Percentiles rank a stretch among this genome's conserved stretches.
These are phyloP conservation scores for Blastosporella zonata DNA, from an alignment of 1,284 basidiomycete genomes.

Conservation along the genomic window DNA sequence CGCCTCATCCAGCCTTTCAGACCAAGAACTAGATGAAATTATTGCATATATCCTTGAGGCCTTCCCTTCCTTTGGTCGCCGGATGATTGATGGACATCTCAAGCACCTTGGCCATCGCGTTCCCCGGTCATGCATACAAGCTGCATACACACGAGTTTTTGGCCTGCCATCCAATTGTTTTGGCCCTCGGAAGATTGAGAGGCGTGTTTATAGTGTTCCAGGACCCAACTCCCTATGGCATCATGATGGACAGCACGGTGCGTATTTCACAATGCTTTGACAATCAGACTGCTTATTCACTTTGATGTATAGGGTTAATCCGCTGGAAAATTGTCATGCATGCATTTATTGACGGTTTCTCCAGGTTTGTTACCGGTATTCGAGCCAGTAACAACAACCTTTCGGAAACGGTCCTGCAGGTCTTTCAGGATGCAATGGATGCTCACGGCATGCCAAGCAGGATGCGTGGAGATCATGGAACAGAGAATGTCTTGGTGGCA, in stretches of 20 bases:
- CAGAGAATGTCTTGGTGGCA: slow-evolving; percentile 32
- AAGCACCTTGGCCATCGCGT: slow-evolving; percentile 24
- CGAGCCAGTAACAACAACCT: slow-evolving; percentile 29
- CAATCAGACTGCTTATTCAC: too few relatives aligned
- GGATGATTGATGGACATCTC: slow-evolving; percentile 30
- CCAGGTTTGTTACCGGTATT: slow-evolving; percentile 30
- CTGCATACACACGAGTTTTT: slow-evolving; percentile 23
- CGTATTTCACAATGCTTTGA: neutral
- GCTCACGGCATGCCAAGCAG: slow-evolving; percentile 1
- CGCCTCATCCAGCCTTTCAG: slow-evolving; percentile 22
- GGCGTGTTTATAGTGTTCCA: slow-evolving; percentile 20
- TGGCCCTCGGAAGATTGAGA: slow-evolving; percentile 17
- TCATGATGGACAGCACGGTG: slow-evolving; percentile 15
- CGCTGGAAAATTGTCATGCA: slow-evolving; percentile 36
- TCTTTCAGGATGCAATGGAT: neutral
- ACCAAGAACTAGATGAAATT: slow-evolving; percentile 27
- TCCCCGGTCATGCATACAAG: slow-evolving; percentile 22
- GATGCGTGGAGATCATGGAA: slow-evolving; percentile 30
- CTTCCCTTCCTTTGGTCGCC: slow-evolving; percentile 26
- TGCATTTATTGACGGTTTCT: slow-evolving; percentile 36
- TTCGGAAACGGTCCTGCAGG: neutral
- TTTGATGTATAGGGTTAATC: slow-evolving; percentile 13
- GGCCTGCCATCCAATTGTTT: slow-evolving; percentile 16
- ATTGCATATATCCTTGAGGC: slow-evolving; percentile 22
- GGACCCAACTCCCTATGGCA: slow-evolving; percentile 17